Conservation (phyloP, 345 rosid species). For the Gynandropsis gynandra region DNA sequence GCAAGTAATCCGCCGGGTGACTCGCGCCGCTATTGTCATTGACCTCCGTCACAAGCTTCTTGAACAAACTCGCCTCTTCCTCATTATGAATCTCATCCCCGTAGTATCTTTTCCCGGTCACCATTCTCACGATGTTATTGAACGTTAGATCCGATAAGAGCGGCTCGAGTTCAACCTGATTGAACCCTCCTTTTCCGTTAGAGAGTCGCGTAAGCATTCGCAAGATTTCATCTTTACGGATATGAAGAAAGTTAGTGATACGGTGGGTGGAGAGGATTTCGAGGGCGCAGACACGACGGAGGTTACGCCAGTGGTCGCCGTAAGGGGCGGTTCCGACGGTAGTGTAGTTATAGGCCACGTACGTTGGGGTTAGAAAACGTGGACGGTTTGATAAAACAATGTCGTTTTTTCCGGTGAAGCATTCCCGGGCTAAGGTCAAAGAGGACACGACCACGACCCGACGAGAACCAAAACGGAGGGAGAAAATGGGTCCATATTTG, state of each 20-base stretch:
- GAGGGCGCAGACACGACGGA: slow-evolving; percentile 17
- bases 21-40: neutral
- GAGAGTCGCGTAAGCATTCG: slow-evolving; percentile 15
- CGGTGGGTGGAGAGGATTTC: slow-evolving; percentile 21
- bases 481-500: slow-evolving; percentile 37
- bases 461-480: slow-evolving; percentile 34
- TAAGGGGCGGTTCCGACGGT: slow-evolving; percentile 14
- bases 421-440: slow-evolving; percentile 27
- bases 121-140: slow-evolving; percentile 29
- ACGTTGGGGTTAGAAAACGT: slow-evolving; percentile 18
- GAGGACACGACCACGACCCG: slow-evolving; percentile 30
- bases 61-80: slow-evolving; percentile 28
- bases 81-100: slow-evolving; percentile 29
- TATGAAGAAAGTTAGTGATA: slow-evolving; percentile 15
- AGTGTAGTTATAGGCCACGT: slow-evolving; percentile 39
- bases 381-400: slow-evolving; percentile 41
- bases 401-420: slow-evolving; percentile 40
- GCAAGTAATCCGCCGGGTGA: slow-evolving; percentile 30
- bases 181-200: neutral
- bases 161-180: slow-evolving; percentile 12
- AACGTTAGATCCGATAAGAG: slow-evolving; percentile 16
- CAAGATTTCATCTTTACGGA: slow-evolving; percentile 14
- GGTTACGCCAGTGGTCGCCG: slow-evolving; percentile 25
- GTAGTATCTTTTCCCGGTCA: slow-evolving; percentile 42
- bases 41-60: slow-evolving; percentile 18